phyloP scores from a whole-genome alignment of 1,284 basidiomycete genomes.

The Heliocybe sulcata region DNA sequence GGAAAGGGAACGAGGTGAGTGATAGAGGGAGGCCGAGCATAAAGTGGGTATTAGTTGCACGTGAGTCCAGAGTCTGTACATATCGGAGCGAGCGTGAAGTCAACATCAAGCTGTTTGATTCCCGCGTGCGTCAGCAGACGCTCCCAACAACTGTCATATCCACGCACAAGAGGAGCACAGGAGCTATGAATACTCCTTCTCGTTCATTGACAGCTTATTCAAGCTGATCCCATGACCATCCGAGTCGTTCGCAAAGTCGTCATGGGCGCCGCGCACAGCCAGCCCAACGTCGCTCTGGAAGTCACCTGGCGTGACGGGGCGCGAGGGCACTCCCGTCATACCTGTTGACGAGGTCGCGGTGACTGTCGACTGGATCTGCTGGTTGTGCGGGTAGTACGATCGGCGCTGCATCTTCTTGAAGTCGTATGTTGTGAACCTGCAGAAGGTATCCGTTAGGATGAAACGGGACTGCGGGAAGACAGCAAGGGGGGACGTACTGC shows the following conservation, averaged over 20 bases:
- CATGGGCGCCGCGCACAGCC: constrained; percentile 17
- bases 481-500: constrained; percentile 54
- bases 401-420: constrained; percentile 79
- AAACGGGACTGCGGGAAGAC: constrained; percentile 1
- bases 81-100: not conserved
- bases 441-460: not conserved
- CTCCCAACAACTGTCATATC: not conserved
- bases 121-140: not conserved
- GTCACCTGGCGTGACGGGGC: constrained; percentile 36
- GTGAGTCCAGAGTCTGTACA: not conserved
- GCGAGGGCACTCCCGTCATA: constrained; percentile 24
- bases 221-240: constrained; percentile 34
- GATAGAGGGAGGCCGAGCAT: not conserved
- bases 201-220: constrained; percentile 42
- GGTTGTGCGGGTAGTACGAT: constrained; percentile 77
- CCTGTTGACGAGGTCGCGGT: constrained; percentile 40
- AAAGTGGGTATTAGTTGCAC: not conserved
- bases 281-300: constrained; percentile 14
- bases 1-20: not conserved
- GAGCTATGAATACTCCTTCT: constrained; percentile 10
- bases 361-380: constrained; percentile 47
- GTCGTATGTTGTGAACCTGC: constrained; percentile 75
- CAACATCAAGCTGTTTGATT: not conserved
- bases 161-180: not conserved
- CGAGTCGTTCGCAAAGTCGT: constrained; percentile 14